Evolutionary conservation across 192 early-diverging fungal species (phyloP).

Genomic region (Entomortierella lignicola): DNA sequence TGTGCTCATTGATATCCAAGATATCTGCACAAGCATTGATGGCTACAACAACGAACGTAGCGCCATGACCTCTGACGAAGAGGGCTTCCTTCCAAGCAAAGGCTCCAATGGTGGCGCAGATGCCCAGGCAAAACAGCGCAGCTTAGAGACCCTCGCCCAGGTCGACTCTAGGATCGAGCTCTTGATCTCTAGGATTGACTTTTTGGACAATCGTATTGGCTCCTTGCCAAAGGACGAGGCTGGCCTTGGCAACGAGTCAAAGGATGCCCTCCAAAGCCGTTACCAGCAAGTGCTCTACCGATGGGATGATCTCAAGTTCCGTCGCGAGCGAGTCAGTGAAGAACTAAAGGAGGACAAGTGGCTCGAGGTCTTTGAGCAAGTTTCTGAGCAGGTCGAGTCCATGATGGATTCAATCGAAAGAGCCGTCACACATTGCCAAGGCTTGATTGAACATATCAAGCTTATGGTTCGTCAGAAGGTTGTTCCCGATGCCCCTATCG

Average conservation of each 20-base stretch:
- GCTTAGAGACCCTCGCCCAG: conserved; percentile 52
- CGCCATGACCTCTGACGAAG: conserved; percentile 51
- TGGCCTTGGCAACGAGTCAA: conserved; percentile 31
- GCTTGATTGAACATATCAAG: conserved; percentile 46
- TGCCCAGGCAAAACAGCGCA: conserved; percentile 42
- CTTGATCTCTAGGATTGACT: conserved; percentile 61
- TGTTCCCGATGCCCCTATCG: conserved; percentile 51
- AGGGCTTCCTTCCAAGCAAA: conserved; percentile 35
- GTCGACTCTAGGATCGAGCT: conserved; percentile 65
- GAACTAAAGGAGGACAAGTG: conserved; percentile 71
- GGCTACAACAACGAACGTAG: conserved; percentile 50
- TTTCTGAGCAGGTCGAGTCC: conserved; percentile 63
- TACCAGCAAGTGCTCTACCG: conserved; percentile 55
- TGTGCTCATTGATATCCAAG: conserved; percentile 38
- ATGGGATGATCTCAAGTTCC: conserved; percentile 65
- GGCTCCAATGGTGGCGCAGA: conserved; percentile 11
- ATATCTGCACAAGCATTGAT: conserved; percentile 43
- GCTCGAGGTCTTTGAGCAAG: conserved; percentile 65
- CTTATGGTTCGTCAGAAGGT: conserved; percentile 45
- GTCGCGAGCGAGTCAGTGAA: conserved; percentile 66
- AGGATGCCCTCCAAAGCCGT: conserved; percentile 43
- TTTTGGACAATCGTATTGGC: conserved; percentile 54
- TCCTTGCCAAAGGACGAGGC: conserved; percentile 40
- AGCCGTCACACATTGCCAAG: conserved; percentile 63
- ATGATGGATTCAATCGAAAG: conserved; percentile 71